Conservation (phyloP, 1,284 basidiomycete species). For the Tylopilus sp. region DNA sequence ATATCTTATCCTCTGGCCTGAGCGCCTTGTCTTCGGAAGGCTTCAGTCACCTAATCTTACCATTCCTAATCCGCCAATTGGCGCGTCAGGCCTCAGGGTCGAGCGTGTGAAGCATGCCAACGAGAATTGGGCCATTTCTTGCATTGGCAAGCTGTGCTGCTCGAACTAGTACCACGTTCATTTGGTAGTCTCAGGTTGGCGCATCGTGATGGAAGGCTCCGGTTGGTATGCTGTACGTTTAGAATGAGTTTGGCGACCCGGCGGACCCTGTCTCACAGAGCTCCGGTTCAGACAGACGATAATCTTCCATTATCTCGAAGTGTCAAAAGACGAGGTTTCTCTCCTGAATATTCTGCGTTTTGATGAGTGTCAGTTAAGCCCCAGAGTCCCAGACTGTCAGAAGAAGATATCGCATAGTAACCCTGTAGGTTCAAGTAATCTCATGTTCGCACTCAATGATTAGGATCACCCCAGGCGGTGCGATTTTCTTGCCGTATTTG, state of each 20-base stretch:
- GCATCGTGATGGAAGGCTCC: slow-evolving; percentile 4
- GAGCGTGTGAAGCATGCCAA: slow-evolving; percentile 18
- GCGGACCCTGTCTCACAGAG: neutral
- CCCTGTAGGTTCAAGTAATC: too few species aligned
- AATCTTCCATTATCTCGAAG: neutral
- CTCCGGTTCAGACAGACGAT: neutral
- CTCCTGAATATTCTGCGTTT: slow-evolving; percentile 5
- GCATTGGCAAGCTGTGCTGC: slow-evolving; percentile 34
- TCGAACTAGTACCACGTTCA: neutral
- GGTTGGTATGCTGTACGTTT: neutral
- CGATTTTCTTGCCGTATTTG: neutral
- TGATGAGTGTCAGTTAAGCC: neutral
- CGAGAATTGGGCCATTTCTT: neutral
- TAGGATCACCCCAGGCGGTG: neutral
- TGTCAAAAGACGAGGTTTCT: neutral
- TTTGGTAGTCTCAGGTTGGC: neutral
- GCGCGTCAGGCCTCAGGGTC: neutral
- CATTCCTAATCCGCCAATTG: slow-evolving; percentile 9
- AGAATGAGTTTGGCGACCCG: neutral
- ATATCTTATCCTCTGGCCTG: slow-evolving; percentile 11
- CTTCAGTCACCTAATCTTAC: slow-evolving; percentile 10
- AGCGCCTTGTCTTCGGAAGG: slow-evolving; percentile 8
- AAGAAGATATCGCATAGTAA: neutral
- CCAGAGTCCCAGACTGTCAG: neutral
- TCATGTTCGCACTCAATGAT: neutral